Evolutionary conservation across 2,329 filamentous ascomycete genomes (phyloP), one percentile per base, ranked within the genome.

Genomic region (Aspergillus persii): DNA sequence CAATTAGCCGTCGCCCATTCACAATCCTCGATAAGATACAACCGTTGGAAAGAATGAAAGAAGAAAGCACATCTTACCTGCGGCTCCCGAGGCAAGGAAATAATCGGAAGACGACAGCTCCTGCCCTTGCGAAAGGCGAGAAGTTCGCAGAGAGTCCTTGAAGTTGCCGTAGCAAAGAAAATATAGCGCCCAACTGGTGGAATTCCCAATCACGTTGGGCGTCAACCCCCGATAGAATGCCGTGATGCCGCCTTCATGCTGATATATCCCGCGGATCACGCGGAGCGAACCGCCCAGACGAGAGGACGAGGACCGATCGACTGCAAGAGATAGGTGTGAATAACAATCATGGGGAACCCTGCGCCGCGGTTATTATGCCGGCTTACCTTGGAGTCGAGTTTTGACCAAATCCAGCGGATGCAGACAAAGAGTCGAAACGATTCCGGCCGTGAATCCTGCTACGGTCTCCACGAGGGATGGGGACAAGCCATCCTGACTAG

Each of bases 341-440:
- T 18, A 23, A 36, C 15, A 12, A 23, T 23, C 18, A 23, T 23
- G 50, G 7, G 18, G 29, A 39, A 39, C 33, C 33, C 33, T 36
- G 33, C 33, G 12, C 33, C 33, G 33, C 23, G 18, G 18, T 11
- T 8, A 23, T 33, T 18, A 26, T n/a, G 26, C 41, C 11, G 44
- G 72, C 79, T 59, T 79, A 92, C 91, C 88, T 80, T 99, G 95
- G 73, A 99, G 87, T 64, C 95, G 89, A 61, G 94, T 98, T 83
- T 99, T 99, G 74, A 98, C 88, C 64, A 99, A 88, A 78, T 99
- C 95, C 61, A 99, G 86, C 33, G 95, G 95, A 68, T 98, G 94
- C 54, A 95, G 89, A 58, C 87, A 88, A 52, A 98, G 83, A 27
- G 95, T 98, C 55, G 93, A 90, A 67, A 92, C 84, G 58, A 92